Base-by-base conservation (phyloP, 2,329 filamentous ascomycete species). In the Fusarium sp. region DNA sequence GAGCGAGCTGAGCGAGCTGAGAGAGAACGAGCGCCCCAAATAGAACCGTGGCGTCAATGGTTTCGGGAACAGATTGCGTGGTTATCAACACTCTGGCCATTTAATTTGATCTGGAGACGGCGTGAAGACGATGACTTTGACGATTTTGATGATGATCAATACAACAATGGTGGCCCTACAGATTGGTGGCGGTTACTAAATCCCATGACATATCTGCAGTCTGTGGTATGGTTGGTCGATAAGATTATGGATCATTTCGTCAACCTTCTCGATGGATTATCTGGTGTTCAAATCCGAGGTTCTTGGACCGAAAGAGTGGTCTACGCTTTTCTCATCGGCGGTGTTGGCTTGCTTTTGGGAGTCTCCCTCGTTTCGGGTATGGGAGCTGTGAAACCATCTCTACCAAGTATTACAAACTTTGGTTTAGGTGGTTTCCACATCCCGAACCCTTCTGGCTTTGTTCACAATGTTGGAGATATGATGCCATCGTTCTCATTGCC, bases 121-220 rank as follows among this genome's bases (percentile, higher is more conserved):
- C 37, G 21, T 10, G 56, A 47, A 19, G 60, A 28, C 5, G 46
- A 38, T 19, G 44, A 54, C 6, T 50, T 71, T 23, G 75, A 75
- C 13, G 64, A 76, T 32, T 67, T 61, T 47, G 67, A 69, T 1
- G 67, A 67, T 2, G 56, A 65, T 1, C 64, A 73, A 6, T 60
- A 52, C 13, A 47, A 69, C 21, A 25, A 69, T 19, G 71, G 64
- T 7, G 67, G 50, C 7, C 67, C 64, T 18, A 56, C 63, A 25
- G 64, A 77, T 38, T 79, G 78, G 73, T 74, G 75, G 69, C 74
- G 74, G 23, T 66, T 82, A 6, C 53, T 81, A 8, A 77, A 81
- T 33, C 82, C 81, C 1, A 71, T 76, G 62, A 81, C 79, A 9
- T 82, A 82, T 35, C 10, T 82, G 3, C 61, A 77, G 23, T 69